Percentiles rank a stretch among this genome's conserved stretches.
phyloP scores from a whole-genome alignment of 1,284 basidiomycete species.

The Trametes polyzona region DNA sequence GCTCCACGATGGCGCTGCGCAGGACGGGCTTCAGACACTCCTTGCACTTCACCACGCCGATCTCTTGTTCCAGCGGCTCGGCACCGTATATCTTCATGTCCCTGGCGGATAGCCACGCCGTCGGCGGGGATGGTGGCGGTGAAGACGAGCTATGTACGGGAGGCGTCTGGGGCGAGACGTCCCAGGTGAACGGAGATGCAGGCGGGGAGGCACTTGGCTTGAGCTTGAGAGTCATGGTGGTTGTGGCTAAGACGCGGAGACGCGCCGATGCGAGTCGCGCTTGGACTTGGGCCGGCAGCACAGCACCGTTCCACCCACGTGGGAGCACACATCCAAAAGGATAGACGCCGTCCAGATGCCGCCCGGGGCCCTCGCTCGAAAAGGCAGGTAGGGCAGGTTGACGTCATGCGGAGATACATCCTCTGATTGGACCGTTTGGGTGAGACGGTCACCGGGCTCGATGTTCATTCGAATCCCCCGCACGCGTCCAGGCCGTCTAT shows the following conservation, averaged over 20 bases:
- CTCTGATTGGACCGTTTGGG: conserved; percentile 23
- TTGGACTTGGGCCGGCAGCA: not conserved
- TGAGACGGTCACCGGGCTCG: conserved; percentile 7
- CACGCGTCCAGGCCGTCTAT: conserved; percentile 21
- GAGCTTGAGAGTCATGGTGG: conserved; percentile 58
- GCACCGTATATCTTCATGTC: conserved; percentile 89
- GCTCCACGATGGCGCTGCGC: conserved; percentile 74
- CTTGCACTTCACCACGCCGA: conserved; percentile 76
- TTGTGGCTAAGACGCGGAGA: not conserved
- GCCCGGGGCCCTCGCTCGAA: not conserved
- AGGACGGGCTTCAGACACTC: conserved; percentile 81
- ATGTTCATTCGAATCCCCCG: conserved; percentile 6
- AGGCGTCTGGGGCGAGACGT: conserved; percentile 44
- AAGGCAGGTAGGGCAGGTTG: conserved; percentile 7
- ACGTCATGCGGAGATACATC: conserved; percentile 23
- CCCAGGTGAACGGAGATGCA: conserved; percentile 61
- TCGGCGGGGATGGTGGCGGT: conserved; percentile 63
- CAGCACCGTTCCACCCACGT: no score
- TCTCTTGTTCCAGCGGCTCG: conserved; percentile 66
- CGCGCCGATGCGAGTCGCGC: not conserved
- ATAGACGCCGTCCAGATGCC: not conserved
- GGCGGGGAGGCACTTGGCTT: conserved; percentile 47
- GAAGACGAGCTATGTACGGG: conserved; percentile 35
- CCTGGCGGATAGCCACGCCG: conserved; percentile 79
- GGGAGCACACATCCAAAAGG: not conserved